Conservation (phyloP, 768 basidiomycete species). For the Collybiopsis confluens region DNA sequence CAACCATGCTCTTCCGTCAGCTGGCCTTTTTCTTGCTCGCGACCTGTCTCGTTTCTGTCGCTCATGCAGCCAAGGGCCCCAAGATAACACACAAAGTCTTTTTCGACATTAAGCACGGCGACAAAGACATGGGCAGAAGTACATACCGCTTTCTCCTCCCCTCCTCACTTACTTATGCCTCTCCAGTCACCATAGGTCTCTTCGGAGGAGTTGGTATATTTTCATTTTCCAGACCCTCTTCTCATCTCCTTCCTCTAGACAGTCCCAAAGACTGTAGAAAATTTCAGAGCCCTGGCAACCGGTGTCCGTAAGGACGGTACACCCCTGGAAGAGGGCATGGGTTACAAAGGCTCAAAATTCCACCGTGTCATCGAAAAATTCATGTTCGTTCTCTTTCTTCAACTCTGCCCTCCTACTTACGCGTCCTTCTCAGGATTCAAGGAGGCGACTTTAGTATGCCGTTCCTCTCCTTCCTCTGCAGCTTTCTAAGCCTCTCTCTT, state of each 20-base stretch:
- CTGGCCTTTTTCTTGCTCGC: constrained; percentile 58
- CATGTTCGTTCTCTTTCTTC: constrained; percentile 49
- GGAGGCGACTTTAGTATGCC: constrained; percentile 95
- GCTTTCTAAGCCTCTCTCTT: neutral
- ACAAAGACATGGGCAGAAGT: constrained; percentile 80
- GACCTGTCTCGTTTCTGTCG: constrained; percentile 67
- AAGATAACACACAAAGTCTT: constrained; percentile 90
- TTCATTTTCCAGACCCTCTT: neutral
- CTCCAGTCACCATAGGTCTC: constrained; percentile 77
- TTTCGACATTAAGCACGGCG: constrained; percentile 94
- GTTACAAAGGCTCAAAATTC: constrained; percentile 95
- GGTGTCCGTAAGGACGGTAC: constrained; percentile 77
- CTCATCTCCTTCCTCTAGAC: constrained; percentile 43
- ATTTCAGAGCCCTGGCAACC: constrained; percentile 92
- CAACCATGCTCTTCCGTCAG: constrained; percentile 54
- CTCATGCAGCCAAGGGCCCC: constrained; percentile 82
- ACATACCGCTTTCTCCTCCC: constrained; percentile 20
- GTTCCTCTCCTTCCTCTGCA: neutral
- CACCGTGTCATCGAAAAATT: constrained; percentile 95
- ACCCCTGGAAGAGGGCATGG: constrained; percentile 58
- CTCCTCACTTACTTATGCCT: constrained; percentile 1
- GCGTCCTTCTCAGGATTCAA: constrained; percentile 69
- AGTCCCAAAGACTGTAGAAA: constrained; percentile 94
- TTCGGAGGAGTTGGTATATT: constrained; percentile 71
- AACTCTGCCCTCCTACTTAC: neutral